Percentiles rank a stretch among this genome's conserved stretches.
These are phyloP conservation scores for Podospora anserina DNA, from an alignment of 495 filamentous ascomycete species.

Conservation along the genomic window DNA sequence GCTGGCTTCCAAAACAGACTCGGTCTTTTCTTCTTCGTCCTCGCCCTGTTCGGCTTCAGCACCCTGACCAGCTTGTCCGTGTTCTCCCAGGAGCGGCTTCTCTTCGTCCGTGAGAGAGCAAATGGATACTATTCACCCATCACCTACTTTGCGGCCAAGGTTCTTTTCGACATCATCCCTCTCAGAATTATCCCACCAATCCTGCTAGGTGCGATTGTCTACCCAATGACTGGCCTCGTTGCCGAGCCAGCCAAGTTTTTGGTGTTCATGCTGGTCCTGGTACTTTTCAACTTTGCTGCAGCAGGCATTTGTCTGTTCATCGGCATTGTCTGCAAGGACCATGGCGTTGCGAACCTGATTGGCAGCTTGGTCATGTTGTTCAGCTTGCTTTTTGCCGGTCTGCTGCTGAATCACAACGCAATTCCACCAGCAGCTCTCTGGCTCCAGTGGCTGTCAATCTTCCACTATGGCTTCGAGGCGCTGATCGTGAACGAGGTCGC, in stretches of 20 bases:
- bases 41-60: conserved; percentile 94
- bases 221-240: conserved; percentile 94
- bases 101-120: conserved; percentile 91
- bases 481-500: conserved; percentile 97
- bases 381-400: conserved; percentile 87
- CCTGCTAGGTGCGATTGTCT: conserved; percentile 94
- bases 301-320: conserved; percentile 93
- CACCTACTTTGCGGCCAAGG: conserved; percentile 94
- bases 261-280: conserved; percentile 84
- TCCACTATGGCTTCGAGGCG: conserved; percentile 96
- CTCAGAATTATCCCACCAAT: conserved; percentile 91
- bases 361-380: conserved; percentile 98
- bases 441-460: conserved; percentile 96
- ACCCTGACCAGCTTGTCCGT: conserved; percentile 91
- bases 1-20: conserved; percentile 97
- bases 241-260: conserved; percentile 80
- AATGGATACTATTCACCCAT: conserved; percentile 98
- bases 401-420: conserved; percentile 89
- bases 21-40: conserved; percentile 97
- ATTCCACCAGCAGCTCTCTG: conserved; percentile 81
- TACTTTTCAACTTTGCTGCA: conserved; percentile 94
- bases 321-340: conserved; percentile 89
- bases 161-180: conserved; percentile 92
- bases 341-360: conserved; percentile 89
- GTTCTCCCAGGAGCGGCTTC: conserved; percentile 84